Evolutionary conservation across 345 rosid species (phyloP).

Genomic region (Gossypium thurberi): DNA sequence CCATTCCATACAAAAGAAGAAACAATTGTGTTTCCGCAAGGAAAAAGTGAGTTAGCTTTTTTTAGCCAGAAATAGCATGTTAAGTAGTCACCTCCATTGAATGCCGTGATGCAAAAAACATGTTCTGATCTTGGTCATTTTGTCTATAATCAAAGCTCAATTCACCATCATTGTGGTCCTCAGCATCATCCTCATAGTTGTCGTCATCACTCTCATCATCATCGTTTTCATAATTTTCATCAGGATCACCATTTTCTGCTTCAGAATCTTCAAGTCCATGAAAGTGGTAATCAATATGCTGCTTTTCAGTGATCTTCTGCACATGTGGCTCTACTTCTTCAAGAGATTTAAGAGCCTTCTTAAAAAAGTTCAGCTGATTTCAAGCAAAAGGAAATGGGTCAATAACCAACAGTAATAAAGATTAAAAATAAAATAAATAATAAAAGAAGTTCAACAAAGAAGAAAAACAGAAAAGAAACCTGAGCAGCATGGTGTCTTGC

Average conservation of each 20-base stretch:
- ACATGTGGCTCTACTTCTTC: slow-evolving; percentile 81
- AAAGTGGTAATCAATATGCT: slow-evolving; percentile 88
- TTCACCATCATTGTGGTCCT: slow-evolving; percentile 64
- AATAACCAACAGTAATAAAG: background rate
- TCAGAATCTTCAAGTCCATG: slow-evolving; percentile 75
- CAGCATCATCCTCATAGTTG: slow-evolving; percentile 25
- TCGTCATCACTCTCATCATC: slow-evolving; percentile 23
- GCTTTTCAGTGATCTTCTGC: slow-evolving; percentile 51
- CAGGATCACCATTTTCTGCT: slow-evolving; percentile 40
- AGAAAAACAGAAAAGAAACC: slow-evolving; percentile 42
- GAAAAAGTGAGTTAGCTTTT: background rate
- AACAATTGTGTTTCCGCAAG: background rate
- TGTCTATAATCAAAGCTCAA: slow-evolving; percentile 72
- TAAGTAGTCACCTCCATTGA: slow-evolving; percentile 58
- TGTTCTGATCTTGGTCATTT: slow-evolving; percentile 41
- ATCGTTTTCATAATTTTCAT: slow-evolving; percentile 34
- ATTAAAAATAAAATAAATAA: background rate
- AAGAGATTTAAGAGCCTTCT: slow-evolving; percentile 73
- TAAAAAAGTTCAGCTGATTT: slow-evolving; percentile 72
- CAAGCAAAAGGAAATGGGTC: slow-evolving; percentile 17
- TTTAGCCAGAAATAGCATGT: slow-evolving; percentile 2
- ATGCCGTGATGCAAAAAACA: slow-evolving; percentile 31
- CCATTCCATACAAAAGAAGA: background rate
- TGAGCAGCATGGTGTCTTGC: slow-evolving; percentile 98
- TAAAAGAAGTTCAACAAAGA: background rate